These are phyloP conservation scores for Arachnopeziza araneosa DNA, from an alignment of 2,329 filamentous ascomycete species.

Conservation along the genomic window DNA sequence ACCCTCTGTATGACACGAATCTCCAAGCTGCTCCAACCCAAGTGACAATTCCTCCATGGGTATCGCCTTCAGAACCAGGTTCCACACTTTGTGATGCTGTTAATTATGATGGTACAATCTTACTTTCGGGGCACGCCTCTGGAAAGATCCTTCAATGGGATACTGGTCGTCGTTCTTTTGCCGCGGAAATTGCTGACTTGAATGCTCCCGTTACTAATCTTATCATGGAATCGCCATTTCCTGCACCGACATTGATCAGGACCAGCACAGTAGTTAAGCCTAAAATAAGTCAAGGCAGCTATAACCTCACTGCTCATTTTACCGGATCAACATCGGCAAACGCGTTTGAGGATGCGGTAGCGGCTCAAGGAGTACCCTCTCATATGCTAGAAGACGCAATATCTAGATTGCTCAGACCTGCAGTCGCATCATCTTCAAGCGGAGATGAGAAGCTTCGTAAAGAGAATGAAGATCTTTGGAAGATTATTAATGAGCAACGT, in stretches of 20 bases:
- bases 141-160: slow-evolving; percentile 81
- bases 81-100: slow-evolving; percentile 62
- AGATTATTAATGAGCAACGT: slow-evolving; percentile 40
- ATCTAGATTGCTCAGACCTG: slow-evolving; percentile 36
- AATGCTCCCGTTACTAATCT: slow-evolving; percentile 82
- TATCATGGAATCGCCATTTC: slow-evolving; percentile 60
- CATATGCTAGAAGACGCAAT: slow-evolving; percentile 46
- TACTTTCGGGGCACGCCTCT: slow-evolving; percentile 75
- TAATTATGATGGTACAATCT: slow-evolving; percentile 74
- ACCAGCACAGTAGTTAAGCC: slow-evolving; percentile 71
- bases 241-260: slow-evolving; percentile 41
- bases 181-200: slow-evolving; percentile 38
- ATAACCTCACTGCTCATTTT: slow-evolving; percentile 63
- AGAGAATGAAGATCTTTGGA: slow-evolving; percentile 41
- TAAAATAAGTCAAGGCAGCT: slow-evolving; percentile 59
- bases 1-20: slow-evolving; percentile 37
- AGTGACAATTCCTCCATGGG: slow-evolving; percentile 45
- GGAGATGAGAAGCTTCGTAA: slow-evolving; percentile 32
- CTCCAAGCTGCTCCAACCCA: slow-evolving; percentile 54
- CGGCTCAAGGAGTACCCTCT: slow-evolving; percentile 21
- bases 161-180: slow-evolving; percentile 39
- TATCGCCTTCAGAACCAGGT: slow-evolving; percentile 39
- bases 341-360: slow-evolving; percentile 18
- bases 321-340: slow-evolving; percentile 29
- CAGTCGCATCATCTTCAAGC: slow-evolving; percentile 28